Evolutionary conservation across 78 protist species (phyloP).

Genomic region (Polysphondylium violaceum): DNA sequence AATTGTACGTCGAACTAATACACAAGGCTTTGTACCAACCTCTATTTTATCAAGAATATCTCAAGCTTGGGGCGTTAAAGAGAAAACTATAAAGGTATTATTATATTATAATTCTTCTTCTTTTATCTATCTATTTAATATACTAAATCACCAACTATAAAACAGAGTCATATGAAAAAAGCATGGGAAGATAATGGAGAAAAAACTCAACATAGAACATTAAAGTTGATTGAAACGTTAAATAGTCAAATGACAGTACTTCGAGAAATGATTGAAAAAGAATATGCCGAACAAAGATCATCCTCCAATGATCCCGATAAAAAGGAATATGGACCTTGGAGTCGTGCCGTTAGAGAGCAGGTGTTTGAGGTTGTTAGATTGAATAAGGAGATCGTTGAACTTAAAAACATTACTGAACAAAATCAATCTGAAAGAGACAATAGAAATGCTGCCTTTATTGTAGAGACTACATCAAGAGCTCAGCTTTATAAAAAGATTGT

Average conservation of each 20-base stretch:
- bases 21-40: slow-evolving; percentile 39
- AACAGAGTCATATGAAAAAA: slow-evolving; percentile 48
- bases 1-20: slow-evolving; percentile 4
- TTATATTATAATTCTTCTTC: neutral
- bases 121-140: neutral
- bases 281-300: neutral
- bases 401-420: neutral
- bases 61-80: slow-evolving; percentile 45
- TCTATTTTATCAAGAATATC: slow-evolving; percentile 16
- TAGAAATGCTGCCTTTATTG: neutral
- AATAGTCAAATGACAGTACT: neutral
- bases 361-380: slow-evolving; percentile 7
- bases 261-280: neutral
- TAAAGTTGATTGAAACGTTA: neutral
- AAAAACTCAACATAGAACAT: neutral
- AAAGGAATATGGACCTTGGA: neutral
- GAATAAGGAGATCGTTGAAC: slow-evolving; percentile 52
- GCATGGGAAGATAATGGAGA: slow-evolving; percentile 66
- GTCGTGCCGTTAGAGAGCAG: neutral
- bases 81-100: slow-evolving; percentile 41
- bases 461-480: slow-evolving; percentile 40
- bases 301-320: neutral
- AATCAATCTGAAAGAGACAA: neutral
- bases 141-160: neutral
- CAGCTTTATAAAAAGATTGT: slow-evolving; percentile 52